Evolutionary conservation across 2,329 filamentous ascomycete genomes (phyloP), one percentile per base, ranked within the genome.

Genomic region (Juglanconis sp.): DNA sequence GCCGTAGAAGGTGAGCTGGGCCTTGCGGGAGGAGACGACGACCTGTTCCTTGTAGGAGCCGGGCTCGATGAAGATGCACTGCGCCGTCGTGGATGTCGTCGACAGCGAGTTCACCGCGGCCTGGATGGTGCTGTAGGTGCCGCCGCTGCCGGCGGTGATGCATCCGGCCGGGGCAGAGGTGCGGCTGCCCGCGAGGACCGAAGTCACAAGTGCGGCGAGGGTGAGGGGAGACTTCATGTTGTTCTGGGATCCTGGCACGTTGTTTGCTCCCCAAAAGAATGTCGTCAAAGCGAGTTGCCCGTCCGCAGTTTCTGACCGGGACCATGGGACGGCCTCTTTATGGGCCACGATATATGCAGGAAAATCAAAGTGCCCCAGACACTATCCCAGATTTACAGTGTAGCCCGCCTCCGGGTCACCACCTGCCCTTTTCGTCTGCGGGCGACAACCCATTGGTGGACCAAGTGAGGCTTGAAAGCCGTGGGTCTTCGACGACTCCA

Each of bases 31-130:
- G 3, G 77, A 71, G 48, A 88, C 76, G 65, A 79, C 80, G 46
- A 87, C 82, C 68, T 87, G 85, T 69, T 87, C 85, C 3, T 72
- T 74, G 76, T 88, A 87, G 40, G 82, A 85, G 8, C 85, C 85
- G 31, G 79, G 71, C 66, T 82, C 70, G 70, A 89, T 82, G 74
- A 88, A 89, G 72, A 89, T 85, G 67, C 80, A 83, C 61, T 86
- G 83, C 1, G 76, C 75, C 1, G 72, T 65, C 1, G 79, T 77
- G 6, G 78, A 76, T 1, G 76, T 74, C 0, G 78, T 81, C n/a
- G 79, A 81, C 8, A 88, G 77, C 5, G 84, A 79, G 66, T 84
- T 69, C 59, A 89, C 79, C 8, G 87, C 86, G 17, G 78, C 72
- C 67, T 86, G 82, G 47, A 88, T 68, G n/a, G 67, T 71, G 56